A percentile compares a stretch with the other conserved stretches of the same genome.
These are phyloP conservation scores for Noccaea caerulescens DNA, from an alignment of 345 rosid genomes.

Conservation along the genomic window DNA sequence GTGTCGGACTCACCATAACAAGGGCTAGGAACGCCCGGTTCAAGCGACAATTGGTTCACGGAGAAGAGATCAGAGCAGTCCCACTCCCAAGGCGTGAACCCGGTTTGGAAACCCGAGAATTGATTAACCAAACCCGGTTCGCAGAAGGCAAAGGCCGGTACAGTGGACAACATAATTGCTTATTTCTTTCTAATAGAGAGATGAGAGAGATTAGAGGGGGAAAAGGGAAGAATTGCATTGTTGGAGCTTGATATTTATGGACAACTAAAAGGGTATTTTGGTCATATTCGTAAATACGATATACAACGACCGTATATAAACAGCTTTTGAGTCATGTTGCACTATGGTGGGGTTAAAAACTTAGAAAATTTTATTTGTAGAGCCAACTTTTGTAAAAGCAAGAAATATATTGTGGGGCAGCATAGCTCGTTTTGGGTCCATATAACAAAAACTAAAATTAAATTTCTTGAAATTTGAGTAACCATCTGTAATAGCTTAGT, in stretches of 20 bases:
- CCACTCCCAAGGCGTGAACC: slow-evolving; percentile 67
- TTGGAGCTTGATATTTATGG: slow-evolving; percentile 68
- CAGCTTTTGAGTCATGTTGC: slow-evolving; percentile 62
- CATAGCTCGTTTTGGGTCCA: slow-evolving; percentile 24
- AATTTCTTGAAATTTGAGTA: background rate
- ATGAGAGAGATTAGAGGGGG: slow-evolving; percentile 59
- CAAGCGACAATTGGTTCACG: slow-evolving; percentile 39
- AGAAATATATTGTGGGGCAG: slow-evolving; percentile 41
- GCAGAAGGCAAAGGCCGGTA: slow-evolving; percentile 49
- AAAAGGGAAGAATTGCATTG: slow-evolving; percentile 89
- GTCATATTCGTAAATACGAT: slow-evolving; percentile 33
- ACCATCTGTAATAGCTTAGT: slow-evolving; percentile 34
- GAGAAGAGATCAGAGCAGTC: slow-evolving; percentile 47
- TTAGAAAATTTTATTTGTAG: background rate
- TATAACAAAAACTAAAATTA: background rate
- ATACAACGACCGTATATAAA: slow-evolving; percentile 17
- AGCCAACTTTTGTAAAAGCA: slow-evolving; percentile 41
- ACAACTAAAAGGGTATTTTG: slow-evolving; percentile 38
- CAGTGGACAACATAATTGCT: slow-evolving; percentile 59
- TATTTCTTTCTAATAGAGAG: slow-evolving; percentile 37
- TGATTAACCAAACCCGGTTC: slow-evolving; percentile 51
- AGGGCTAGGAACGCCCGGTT: slow-evolving; percentile 42
- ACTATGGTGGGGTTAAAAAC: slow-evolving; percentile 49
- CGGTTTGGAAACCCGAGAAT: slow-evolving; percentile 50
- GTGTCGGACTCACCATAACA: slow-evolving; percentile 43